phyloP scores from a whole-genome alignment of 148 eudicot genomes.

The Rheum nobile region DNA sequence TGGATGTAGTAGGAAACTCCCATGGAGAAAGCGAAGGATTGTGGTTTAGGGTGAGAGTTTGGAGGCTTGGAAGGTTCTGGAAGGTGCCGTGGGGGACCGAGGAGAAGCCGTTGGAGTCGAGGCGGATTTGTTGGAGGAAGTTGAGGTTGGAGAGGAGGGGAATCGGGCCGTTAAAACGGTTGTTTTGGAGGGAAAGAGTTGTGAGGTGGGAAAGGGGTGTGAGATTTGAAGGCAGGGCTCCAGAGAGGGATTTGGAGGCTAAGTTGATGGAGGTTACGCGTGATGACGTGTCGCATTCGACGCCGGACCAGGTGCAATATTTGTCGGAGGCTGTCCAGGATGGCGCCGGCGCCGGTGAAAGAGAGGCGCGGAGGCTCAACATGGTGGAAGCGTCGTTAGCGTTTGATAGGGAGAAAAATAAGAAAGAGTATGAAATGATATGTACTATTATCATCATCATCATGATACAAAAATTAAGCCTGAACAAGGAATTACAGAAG shows the following conservation, averaged over 20 bases:
- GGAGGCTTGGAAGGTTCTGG: constrained; percentile 28
- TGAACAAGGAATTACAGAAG: no score
- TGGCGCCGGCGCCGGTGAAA: constrained; percentile 22
- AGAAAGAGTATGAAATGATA: background rate
- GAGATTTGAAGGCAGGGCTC: constrained; percentile 33
- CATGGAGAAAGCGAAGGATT: constrained; percentile 32
- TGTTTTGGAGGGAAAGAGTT: constrained; percentile 31
- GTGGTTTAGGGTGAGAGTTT: constrained; percentile 19
- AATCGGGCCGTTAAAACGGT: constrained; percentile 38
- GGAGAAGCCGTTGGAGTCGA: constrained; percentile 42
- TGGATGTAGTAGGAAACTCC: constrained; percentile 27
- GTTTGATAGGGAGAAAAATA: constrained; percentile 12
- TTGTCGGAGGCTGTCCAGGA: constrained; percentile 29
- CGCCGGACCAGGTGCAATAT: constrained; percentile 46
- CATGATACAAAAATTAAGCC: no score
- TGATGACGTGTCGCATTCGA: constrained; percentile 29
- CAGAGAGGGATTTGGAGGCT: constrained; percentile 22
- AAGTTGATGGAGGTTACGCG: constrained; percentile 45
- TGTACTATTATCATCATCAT: background rate
- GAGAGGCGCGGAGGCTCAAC: constrained; percentile 19
- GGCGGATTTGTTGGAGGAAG: constrained; percentile 17
- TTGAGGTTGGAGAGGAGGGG: constrained; percentile 38
- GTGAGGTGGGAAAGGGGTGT: constrained; percentile 40
- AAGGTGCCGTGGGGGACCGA: constrained; percentile 26
- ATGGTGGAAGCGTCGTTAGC: constrained; percentile 39